phyloP scores from a whole-genome alignment of 768 basidiomycete species.

The Chalciporus pseudorubinellus region DNA sequence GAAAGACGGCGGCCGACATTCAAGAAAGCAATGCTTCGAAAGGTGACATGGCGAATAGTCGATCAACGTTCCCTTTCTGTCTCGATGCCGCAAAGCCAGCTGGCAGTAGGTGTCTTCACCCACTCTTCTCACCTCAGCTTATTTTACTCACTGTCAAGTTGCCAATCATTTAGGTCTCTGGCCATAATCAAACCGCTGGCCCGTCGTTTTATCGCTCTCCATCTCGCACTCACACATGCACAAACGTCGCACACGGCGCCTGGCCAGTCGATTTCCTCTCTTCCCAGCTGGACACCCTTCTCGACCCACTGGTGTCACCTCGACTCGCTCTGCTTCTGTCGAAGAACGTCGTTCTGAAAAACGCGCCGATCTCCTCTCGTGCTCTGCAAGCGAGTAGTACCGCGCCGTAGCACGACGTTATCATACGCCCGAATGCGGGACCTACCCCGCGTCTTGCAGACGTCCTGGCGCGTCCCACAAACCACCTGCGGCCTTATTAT shows the following conservation, averaged over 20 bases:
- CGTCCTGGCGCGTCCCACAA: constrained; percentile 1
- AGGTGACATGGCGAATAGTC: no score
- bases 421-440: neutral
- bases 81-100: no score
- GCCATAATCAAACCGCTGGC: neutral
- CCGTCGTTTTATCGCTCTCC: constrained; percentile 1
- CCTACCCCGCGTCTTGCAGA: neutral
- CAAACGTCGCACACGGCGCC: neutral
- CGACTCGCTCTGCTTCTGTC: neutral
- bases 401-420: neutral
- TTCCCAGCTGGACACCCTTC: neutral
- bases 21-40: no score
- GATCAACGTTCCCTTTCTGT: no score
- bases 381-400: constrained; percentile 25
- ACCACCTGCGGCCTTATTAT: constrained; percentile 20
- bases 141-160: no score
- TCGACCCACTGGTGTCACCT: neutral
- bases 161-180: no score
- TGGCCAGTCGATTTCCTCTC: neutral
- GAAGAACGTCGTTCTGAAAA: constrained; percentile 13
- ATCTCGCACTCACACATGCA: neutral
- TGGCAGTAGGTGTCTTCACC: no score
- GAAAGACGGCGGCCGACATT: no score
- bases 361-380: constrained; percentile 15
- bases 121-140: no score